Base-by-base conservation (phyloP, 2,329 filamentous ascomycete species). In the Gnomoniopsis smithogilvyi region DNA sequence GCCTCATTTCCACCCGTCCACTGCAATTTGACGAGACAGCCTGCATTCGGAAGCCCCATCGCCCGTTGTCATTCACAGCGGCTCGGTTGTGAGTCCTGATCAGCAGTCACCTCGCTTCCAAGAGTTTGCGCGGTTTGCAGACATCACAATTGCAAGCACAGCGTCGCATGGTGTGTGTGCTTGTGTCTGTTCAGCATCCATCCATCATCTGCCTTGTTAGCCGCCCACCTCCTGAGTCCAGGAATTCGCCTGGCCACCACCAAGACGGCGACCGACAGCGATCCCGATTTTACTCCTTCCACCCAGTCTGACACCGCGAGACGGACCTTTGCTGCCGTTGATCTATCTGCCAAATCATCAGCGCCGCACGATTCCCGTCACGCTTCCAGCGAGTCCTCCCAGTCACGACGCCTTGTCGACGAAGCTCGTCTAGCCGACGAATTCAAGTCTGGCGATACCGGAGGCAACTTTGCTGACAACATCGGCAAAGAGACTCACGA, bases 261-360 rank as follows among this genome's bases (percentile, higher is more conserved):
- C 45, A 47, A 47, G 45, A 47, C 45, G 45, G 47, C 24, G 24
- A 21, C 47, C 47, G 12, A 50, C 47, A 17, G 14, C 47, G 24
- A 33, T 6, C 47, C 30, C 47, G 24, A 50, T 34, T 34, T 15
- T 26, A 34, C 51, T 30, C 43, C 26, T 17, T 34, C 49, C 15
- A 30, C 46, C 34, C 55, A 54, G 24, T n/a, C 26, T 47, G 43
- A 54, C 51, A 52, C 41, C 55, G 55, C 54, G 51, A 54, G 58
- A 62, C 60, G 61, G 54, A 61, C 43, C 55, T 34, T 43, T 50
- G 57, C 52, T 54, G 51, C 59, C 56, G 56, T 56, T 56, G 53
- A 58, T 57, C 63, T 67, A 67, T 67, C 71, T 74, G 71, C 72
- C 78, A 82, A 74, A 75, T 77, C 80, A 80, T 80, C 77, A 70